Percentiles rank a stretch among this genome's conserved stretches.
These are phyloP conservation scores for Solanum sejunctum DNA, from an alignment of 257 asterid genomes.

Conservation along the genomic window DNA sequence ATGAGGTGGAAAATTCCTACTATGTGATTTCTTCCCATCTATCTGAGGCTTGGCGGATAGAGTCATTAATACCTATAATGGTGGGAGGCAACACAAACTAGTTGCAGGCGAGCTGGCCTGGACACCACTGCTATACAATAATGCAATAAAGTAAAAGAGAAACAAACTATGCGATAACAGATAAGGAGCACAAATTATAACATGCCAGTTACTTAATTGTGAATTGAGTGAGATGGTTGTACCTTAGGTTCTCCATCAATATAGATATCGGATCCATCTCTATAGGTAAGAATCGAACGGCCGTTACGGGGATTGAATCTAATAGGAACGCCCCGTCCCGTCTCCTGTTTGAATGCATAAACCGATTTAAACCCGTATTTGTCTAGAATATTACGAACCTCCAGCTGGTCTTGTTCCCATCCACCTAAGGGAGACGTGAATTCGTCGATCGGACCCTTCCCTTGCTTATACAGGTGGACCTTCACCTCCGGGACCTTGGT, in stretches of 20 bases:
- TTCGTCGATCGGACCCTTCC: conserved; percentile 74
- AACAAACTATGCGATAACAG: not conserved
- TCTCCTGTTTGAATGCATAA: conserved; percentile 47
- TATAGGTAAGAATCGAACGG: conserved; percentile 54
- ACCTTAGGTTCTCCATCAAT: conserved; percentile 88
- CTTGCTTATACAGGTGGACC: conserved; percentile 51
- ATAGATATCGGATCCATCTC: conserved; percentile 46
- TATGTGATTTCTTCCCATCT: not conserved
- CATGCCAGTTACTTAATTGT: not conserved
- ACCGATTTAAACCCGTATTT: conserved; percentile 53
- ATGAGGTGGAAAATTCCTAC: not conserved
- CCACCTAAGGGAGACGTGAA: conserved; percentile 42
- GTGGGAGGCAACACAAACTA: not conserved
- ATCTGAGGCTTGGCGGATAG: not conserved
- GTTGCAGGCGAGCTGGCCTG: not conserved
- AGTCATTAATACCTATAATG: not conserved
- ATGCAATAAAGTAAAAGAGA: not conserved
- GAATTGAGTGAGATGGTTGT: not conserved
- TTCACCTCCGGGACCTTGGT: conserved; percentile 70
- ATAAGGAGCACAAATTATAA: not conserved
- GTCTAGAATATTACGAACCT: conserved; percentile 62
- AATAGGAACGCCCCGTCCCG: conserved; percentile 68
- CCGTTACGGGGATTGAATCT: conserved; percentile 69
- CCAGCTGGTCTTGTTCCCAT: conserved; percentile 84
- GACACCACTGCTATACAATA: not conserved